These are phyloP conservation scores for Pichia sp. DNA, from an alignment of 1,139 yeast genomes.

Conservation along the genomic window DNA sequence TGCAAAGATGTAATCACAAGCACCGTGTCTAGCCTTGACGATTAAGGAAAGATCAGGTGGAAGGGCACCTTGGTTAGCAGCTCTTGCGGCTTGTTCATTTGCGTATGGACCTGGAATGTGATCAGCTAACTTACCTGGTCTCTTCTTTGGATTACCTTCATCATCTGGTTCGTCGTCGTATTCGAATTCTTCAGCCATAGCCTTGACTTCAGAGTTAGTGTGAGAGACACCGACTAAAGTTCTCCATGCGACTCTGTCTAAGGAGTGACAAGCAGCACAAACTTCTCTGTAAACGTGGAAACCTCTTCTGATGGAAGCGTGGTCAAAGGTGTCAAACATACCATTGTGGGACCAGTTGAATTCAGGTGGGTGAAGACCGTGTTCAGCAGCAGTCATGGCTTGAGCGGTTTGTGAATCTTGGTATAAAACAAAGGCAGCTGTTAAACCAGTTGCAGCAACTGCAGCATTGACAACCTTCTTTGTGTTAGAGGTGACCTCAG, in stretches of 20 bases:
- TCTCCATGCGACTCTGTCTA: slow-evolving; percentile 99
- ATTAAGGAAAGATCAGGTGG: slow-evolving; percentile 98
- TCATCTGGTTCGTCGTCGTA: slow-evolving; percentile 99
- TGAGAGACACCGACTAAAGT: slow-evolving; percentile 96
- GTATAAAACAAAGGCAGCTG: slow-evolving; percentile 74
- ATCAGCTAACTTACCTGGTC: slow-evolving; percentile 98
- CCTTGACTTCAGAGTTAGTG: slow-evolving; percentile 87
- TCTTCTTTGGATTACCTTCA: slow-evolving; percentile 97
- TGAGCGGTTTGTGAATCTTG: slow-evolving; percentile 80
- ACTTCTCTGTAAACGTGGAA: slow-evolving; percentile 99
- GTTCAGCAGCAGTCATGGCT: slow-evolving; percentile 99
- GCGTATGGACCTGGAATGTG: slow-evolving; percentile 94
- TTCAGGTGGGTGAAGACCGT: slow-evolving; percentile 95
- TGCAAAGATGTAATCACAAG: slow-evolving; percentile 91
- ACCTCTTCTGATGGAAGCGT: slow-evolving; percentile 97
- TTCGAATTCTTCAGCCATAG: slow-evolving; percentile 94
- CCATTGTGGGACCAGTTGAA: slow-evolving; percentile 95
- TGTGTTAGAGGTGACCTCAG: slow-evolving; percentile 43
- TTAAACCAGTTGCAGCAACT: slow-evolving; percentile 65
- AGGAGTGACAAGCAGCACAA: slow-evolving; percentile 98
- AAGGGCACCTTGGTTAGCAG: slow-evolving; percentile 98
- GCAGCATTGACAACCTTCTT: slow-evolving; percentile 62
- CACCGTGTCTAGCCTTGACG: slow-evolving; percentile 99
- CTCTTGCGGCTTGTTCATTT: slow-evolving; percentile 99
- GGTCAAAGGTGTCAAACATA: slow-evolving; percentile 91